phyloP scores from a whole-genome alignment of 2,329 filamentous ascomycete species.

The Trichophyton benhamiae region DNA sequence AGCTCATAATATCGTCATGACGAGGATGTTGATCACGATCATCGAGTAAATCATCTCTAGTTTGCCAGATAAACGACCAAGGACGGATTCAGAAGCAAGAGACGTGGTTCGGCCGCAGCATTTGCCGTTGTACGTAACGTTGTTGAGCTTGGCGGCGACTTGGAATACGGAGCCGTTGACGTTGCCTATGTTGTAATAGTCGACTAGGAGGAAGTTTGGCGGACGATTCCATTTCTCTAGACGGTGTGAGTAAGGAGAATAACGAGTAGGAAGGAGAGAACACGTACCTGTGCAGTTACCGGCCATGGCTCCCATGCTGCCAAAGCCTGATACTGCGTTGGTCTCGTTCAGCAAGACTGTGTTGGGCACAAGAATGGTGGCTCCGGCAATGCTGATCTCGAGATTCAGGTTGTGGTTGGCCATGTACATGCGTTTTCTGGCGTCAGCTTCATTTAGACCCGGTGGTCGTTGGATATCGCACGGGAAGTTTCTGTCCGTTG shows the following conservation, averaged over 20 bases:
- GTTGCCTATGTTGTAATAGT: slow-evolving; percentile 66
- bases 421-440: slow-evolving; percentile 58
- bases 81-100: slow-evolving; percentile 1
- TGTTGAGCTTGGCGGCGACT: slow-evolving; percentile 57
- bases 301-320: slow-evolving; percentile 53
- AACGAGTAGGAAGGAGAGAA: not conserved
- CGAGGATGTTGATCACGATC: not conserved
- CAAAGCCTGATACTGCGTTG: slow-evolving; percentile 53
- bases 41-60: not conserved
- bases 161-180: slow-evolving; percentile 64
- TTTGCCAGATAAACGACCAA: not conserved
- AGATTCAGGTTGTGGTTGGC: slow-evolving; percentile 87
- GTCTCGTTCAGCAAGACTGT: slow-evolving; percentile 57
- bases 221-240: slow-evolving; percentile 49
- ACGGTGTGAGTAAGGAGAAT: slow-evolving; percentile 10
- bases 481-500: slow-evolving; percentile 55
- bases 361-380: slow-evolving; percentile 58
- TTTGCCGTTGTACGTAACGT: slow-evolving; percentile 51
- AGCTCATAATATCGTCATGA: not conserved
- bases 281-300: slow-evolving; percentile 47
- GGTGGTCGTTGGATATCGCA: slow-evolving; percentile 70
- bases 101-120: slow-evolving; percentile 26
- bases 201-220: slow-evolving; percentile 69
- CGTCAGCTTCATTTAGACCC: slow-evolving; percentile 42
- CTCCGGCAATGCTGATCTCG: slow-evolving; percentile 54